Conservation (phyloP, 305 asterid species). For the Stenogyne calaminthoides region DNA sequence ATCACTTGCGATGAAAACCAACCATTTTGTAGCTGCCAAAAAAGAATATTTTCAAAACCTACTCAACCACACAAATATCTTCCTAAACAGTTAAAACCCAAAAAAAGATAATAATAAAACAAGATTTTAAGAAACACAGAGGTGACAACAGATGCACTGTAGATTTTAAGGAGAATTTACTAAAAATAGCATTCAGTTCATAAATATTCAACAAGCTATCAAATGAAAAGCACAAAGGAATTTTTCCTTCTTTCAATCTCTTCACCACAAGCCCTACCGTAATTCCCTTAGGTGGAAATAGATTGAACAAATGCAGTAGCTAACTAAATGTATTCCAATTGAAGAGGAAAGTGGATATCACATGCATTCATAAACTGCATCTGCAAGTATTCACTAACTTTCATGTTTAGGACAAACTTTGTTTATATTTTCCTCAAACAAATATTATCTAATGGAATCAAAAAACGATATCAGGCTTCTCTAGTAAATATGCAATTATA, state of each 20-base stretch:
- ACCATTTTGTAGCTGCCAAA: slow-evolving; percentile 73
- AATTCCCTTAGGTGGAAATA: not conserved
- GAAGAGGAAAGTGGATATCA: not conserved
- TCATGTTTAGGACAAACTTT: not conserved
- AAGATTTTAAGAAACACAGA: not conserved
- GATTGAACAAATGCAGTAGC: not conserved
- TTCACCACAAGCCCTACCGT: not conserved
- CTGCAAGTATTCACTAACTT: slow-evolving; percentile 1
- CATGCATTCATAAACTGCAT: slow-evolving; percentile 12
- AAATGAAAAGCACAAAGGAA: not conserved
- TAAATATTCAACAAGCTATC: slow-evolving; percentile 1
- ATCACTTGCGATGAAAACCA: slow-evolving; percentile 71
- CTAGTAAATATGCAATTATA: slow-evolving; percentile 11
- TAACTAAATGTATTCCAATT: not conserved
- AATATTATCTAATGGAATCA: not conserved
- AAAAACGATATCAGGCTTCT: not conserved
- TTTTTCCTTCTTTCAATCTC: not conserved
- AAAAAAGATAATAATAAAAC: not conserved
- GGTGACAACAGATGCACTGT: not conserved
- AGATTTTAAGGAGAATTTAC: not conserved
- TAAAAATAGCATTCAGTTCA: not conserved
- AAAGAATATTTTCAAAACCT: slow-evolving; percentile 15
- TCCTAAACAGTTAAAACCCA: not conserved
- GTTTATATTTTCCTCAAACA: not conserved
- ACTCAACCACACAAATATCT: slow-evolving; percentile 5